Evolutionary conservation across 441 rosid species (phyloP).

Genomic region (Kokia cookei): DNA sequence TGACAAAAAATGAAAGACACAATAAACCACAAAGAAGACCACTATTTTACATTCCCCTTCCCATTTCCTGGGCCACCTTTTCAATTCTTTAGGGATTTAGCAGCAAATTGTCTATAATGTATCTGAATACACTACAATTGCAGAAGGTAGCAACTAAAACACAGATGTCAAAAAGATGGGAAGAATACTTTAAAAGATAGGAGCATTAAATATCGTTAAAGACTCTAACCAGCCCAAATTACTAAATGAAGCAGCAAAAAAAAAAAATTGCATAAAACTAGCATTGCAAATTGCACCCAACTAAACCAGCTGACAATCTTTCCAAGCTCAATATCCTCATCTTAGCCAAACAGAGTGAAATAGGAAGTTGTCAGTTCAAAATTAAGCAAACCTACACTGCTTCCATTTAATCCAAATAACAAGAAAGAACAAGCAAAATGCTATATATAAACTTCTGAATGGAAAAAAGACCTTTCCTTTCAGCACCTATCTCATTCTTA

Average conservation of each 20-base stretch:
- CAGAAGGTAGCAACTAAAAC: not conserved
- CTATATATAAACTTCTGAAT: not conserved
- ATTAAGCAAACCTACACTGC: not conserved
- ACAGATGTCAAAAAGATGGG: not conserved
- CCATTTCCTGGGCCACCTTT: not conserved
- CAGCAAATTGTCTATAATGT: not conserved
- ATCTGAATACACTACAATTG: not conserved
- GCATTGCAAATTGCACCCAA: not conserved
- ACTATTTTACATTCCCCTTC: not conserved
- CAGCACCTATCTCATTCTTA: not conserved
- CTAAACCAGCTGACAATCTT: not conserved
- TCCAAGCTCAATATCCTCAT: not conserved
- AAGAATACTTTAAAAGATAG: not conserved
- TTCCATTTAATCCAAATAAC: not conserved
- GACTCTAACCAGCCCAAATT: not conserved
- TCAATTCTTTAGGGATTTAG: not conserved
- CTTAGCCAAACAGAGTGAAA: not conserved
- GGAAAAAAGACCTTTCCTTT: not conserved
- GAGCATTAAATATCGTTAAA: not conserved
- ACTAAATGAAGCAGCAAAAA: not conserved
- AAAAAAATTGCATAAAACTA: not conserved
- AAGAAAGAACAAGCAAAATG: not conserved
- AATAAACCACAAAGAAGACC: not conserved
- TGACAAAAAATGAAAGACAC: not conserved
- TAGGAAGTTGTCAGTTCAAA: not conserved